Base-by-base conservation (phyloP, 345 rosid species). In the Ceriops tagal region DNA sequence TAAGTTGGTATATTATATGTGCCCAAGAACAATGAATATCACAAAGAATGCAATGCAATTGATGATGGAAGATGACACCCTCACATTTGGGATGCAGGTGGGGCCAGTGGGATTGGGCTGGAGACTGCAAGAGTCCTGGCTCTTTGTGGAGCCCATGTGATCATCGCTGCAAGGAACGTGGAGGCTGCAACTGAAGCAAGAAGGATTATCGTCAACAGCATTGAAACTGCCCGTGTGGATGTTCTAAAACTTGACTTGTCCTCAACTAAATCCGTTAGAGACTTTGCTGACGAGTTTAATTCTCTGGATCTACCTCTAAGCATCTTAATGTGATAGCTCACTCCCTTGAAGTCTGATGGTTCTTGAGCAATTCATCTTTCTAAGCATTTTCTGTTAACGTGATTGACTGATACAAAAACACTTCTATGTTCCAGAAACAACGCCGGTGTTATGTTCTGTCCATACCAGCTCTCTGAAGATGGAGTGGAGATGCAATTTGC, bases 371-470 rank as follows among this genome's bases (percentile, higher is more conserved):
- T n/a, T 55, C 27, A 4, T n/a, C 20, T 6, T n/a, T 55, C 8
- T 8, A n/a, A n/a, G 4, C 22, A n/a, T 55, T 22, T 22, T 53
- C 13, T 8, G 28, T 53, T 22, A 55, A 10, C 30, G 22, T 22
- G 30, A 55, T 55, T 27, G 30, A 8, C 28, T 21, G 59, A 27
- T 15, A 13, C 18, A 55, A 55, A 21, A 55, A 11, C 16, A 21
- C 28, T 55, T 24, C 2, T 22, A 27, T 57, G 43, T 70, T 66
- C 19, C 79, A 91, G 97, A 78, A 91, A 91, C 86, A 91, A 91
- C 73, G 97, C 97, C 5, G 96, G 97, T 2, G 76, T 91, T 18
- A 91, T 91, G 97, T 86, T 86, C 79, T 91, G 96, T 66, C 97
- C 97, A 32, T 86, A 64, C 83, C 85, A 85, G 71, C 87, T 87